Conservation (phyloP, 768 basidiomycete genomes). For the Trametes villosa region DNA sequence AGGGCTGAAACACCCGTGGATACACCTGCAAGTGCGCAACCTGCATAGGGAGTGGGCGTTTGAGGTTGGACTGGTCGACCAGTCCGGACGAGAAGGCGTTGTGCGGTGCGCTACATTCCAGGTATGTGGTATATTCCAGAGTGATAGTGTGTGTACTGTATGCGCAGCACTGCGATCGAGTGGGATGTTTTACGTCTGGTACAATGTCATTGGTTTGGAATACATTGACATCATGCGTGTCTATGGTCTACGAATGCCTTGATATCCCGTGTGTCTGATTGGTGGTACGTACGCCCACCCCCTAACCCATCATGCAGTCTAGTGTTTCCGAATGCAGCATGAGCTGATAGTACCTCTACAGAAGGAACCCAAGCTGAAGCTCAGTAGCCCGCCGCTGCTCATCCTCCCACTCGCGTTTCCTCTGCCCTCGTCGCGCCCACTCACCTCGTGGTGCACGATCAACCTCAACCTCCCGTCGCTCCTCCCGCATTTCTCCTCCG, state of each 20-base stretch:
- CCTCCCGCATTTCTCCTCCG: conserved; percentile 63
- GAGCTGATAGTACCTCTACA: conserved; percentile 35
- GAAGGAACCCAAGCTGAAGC: conserved; percentile 59
- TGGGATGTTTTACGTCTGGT: too few relatives aligned
- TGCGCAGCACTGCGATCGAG: too few relatives aligned
- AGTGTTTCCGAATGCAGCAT: conserved; percentile 1
- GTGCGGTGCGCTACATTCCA: conserved; percentile 81
- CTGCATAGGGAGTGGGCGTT: conserved; percentile 73
- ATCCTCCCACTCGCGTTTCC: conserved; percentile 76
- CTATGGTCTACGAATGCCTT: background rate
- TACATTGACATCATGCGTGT: background rate
- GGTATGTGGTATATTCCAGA: conserved; percentile 44
- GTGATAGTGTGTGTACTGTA: conserved; percentile 1
- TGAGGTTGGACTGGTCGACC: conserved; percentile 76
- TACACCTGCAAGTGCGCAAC: conserved; percentile 76
- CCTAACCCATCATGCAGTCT: background rate
- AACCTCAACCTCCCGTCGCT: conserved; percentile 62
- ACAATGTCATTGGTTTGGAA: too few relatives aligned
- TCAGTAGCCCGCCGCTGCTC: conserved; percentile 56
- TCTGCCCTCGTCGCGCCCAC: conserved; percentile 50
- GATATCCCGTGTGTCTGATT: background rate
- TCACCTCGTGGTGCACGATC: conserved; percentile 75
- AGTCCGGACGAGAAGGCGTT: conserved; percentile 57
- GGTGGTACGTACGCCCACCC: too few relatives aligned
- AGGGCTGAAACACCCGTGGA: conserved; percentile 70